phyloP scores from a whole-genome alignment of 2,329 filamentous ascomycete genomes.

The Penicillium griseofulvum region DNA sequence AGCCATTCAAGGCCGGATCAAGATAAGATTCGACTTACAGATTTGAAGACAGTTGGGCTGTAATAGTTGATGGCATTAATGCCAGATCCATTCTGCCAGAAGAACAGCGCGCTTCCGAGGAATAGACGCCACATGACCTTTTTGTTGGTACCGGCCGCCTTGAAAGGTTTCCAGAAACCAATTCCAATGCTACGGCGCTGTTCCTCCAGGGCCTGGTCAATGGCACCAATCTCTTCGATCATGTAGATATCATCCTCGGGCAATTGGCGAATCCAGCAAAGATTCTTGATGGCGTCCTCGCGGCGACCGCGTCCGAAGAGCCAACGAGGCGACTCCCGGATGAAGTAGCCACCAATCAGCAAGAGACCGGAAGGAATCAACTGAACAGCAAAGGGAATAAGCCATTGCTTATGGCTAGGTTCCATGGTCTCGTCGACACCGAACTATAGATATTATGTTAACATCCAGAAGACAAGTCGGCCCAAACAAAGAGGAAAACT shows the following conservation, averaged over 20 bases:
- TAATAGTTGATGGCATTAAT: slow-evolving; percentile 82
- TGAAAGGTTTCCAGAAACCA: slow-evolving; percentile 74
- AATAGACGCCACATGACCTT: slow-evolving; percentile 69
- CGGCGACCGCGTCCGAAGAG: slow-evolving; percentile 65
- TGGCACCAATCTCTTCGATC: slow-evolving; percentile 67
- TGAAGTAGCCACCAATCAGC: slow-evolving; percentile 58
- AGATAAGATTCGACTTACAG: slow-evolving; percentile 6
- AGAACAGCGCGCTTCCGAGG: slow-evolving; percentile 70
- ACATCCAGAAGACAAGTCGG: slow-evolving; percentile 15
- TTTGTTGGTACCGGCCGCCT: slow-evolving; percentile 52
- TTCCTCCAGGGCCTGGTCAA: slow-evolving; percentile 67
- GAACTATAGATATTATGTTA: slow-evolving; percentile 40
- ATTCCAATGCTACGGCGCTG: slow-evolving; percentile 62
- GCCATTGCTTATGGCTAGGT: slow-evolving; percentile 38
- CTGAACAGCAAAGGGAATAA: slow-evolving; percentile 45
- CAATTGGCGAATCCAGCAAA: slow-evolving; percentile 47
- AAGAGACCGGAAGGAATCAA: slow-evolving; percentile 43
- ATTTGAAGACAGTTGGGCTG: slow-evolving; percentile 64
- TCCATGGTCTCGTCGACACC: slow-evolving; percentile 48
- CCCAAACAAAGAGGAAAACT: slow-evolving; percentile 8
- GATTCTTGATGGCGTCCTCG: slow-evolving; percentile 60
- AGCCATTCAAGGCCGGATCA: neutral
- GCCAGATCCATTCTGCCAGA: slow-evolving; percentile 74
- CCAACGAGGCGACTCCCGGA: slow-evolving; percentile 67
- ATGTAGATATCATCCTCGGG: slow-evolving; percentile 58